Percentiles rank a stretch among this genome's conserved stretches.
phyloP scores from a whole-genome alignment of 805 yeast genomes.

The Huiozyma sinensis region DNA sequence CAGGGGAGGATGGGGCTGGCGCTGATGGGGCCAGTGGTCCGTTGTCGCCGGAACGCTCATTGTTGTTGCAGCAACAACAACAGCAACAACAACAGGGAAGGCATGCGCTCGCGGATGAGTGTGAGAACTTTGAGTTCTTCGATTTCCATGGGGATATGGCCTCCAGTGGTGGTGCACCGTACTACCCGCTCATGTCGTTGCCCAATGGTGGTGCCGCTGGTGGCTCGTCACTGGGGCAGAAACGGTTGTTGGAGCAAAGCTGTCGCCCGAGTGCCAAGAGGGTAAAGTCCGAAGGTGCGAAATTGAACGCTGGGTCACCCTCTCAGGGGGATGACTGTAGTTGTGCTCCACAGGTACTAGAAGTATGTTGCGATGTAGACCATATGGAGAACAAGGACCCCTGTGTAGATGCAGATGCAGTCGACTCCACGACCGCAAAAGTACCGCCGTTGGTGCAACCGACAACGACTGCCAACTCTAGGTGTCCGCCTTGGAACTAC shows the following conservation, averaged over 20 bases:
- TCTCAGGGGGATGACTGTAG: constrained; percentile 9
- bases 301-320: too few species aligned
- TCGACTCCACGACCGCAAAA: neutral
- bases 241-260: too few species aligned
- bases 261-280: too few species aligned
- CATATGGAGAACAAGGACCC: constrained; percentile 11
- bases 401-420: neutral
- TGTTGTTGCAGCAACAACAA: neutral
- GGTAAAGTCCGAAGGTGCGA: too few species aligned
- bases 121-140: constrained; percentile 34
- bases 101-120: constrained; percentile 12
- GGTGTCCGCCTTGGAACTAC: neutral
- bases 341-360: constrained; percentile 32
- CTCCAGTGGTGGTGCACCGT: too few species aligned
- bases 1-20: too few species aligned
- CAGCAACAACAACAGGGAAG: neutral
- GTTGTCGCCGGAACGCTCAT: neutral
- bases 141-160: constrained; percentile 26
- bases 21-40: too few species aligned
- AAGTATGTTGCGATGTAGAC: constrained; percentile 32
- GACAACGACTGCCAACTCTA: neutral
- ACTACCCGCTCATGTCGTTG: too few species aligned
- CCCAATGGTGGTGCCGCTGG: too few species aligned
- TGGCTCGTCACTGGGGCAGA: too few species aligned
- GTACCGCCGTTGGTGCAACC: neutral